Evolutionary conservation across 225 moss, liverwort and hornwort genomes (phyloP).

Genomic region (Pseudisothecium myosuroides): DNA sequence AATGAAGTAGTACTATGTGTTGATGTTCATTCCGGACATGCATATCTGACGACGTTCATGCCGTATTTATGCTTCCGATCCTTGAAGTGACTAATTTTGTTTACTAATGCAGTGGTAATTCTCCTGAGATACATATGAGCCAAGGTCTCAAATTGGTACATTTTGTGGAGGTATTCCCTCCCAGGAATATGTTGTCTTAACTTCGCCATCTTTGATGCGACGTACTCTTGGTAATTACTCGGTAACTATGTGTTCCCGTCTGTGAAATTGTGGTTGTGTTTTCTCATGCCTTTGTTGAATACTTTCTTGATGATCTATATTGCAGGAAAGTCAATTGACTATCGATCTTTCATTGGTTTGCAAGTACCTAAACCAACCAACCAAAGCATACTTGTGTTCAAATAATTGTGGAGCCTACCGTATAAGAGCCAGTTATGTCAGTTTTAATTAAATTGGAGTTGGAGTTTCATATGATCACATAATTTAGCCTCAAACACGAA

Average conservation of each 20-base stretch:
- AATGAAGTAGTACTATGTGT: background rate
- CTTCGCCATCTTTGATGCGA: background rate
- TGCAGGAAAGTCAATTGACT: background rate
- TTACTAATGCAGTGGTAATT: background rate
- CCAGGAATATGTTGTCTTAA: background rate
- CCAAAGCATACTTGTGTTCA: background rate
- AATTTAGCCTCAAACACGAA: background rate
- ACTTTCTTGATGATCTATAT: background rate
- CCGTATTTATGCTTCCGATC: background rate
- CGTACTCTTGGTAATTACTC: background rate
- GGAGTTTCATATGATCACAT: background rate
- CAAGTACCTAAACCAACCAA: background rate
- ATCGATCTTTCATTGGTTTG: background rate
- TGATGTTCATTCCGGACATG: background rate
- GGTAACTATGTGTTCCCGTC: too few species aligned
- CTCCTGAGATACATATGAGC: background rate
- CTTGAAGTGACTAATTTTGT: background rate
- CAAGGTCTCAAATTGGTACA: background rate
- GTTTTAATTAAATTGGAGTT: background rate
- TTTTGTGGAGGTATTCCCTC: background rate
- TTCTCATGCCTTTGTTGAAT: too few species aligned
- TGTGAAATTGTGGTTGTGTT: background rate
- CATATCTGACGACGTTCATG: too few species aligned
- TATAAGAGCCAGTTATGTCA: too few species aligned
- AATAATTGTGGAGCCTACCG: background rate